Evolutionary conservation across 2,329 filamentous ascomycete genomes (phyloP), one percentile per base, ranked within the genome.

Genomic region (Aspergillus sp.): DNA sequence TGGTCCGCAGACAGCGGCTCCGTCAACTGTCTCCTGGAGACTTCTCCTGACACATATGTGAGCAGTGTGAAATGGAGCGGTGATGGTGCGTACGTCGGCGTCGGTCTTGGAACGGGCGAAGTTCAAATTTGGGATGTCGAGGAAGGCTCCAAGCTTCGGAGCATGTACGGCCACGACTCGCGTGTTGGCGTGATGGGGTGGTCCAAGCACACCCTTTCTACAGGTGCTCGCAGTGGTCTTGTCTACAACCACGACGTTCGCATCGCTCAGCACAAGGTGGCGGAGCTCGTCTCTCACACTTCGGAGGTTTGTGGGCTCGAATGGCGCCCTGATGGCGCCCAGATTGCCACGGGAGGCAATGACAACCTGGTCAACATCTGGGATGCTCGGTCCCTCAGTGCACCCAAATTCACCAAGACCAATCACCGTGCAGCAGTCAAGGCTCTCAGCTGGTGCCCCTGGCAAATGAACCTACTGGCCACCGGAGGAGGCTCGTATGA

Each of bases 121-220:
- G 88, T 98, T 34, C 93, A 98, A 74, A 98, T 98, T 73, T 98
- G 93, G 91, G 93, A 97, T 61, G 91, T 96, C 29, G 86, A 94
- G 60, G 93, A 98, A 69, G 82, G 85, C 52, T 85, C 83, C 63
- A 97, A 97, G 79, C 85, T 98, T 49, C 90, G 93, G 68, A 96
- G 89, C 77, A 98, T 98, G 93, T 86, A 89, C 66, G 93, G 93
- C 50, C 93, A 98, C 65, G 91, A 97, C 63, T 91, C 88, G 35
- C 90, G 93, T 46, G 91, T 98, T 53, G 88, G 90, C 64, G 91
- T 95, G 55, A 96, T 97, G 90, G 88, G 90, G 63, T 98, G 93
- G 93, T 95, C 88, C 78, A 97, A 97, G 80, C 93, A 97, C 72
- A 82, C 94, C 48, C 80, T 98, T 44, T 97, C 93, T 35, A 96